Evolutionary conservation across 768 basidiomycete species (phyloP), one percentile per base, ranked within the genome.

Genomic region (Tubosaeta brunneosetosa): DNA sequence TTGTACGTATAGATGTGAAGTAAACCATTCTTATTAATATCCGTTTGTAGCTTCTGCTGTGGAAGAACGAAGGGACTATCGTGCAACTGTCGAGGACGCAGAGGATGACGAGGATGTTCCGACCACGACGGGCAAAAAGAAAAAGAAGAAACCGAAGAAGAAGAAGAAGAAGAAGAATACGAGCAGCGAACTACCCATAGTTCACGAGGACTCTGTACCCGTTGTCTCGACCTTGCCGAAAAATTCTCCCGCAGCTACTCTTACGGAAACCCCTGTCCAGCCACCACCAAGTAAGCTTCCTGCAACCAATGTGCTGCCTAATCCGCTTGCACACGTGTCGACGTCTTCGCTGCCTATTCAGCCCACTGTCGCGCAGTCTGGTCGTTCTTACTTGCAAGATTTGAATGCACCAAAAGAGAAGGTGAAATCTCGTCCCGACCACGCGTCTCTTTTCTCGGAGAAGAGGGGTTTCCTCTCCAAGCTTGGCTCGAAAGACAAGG

Each of bases 101-200:
- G 85, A 86, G 46, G 89, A 88, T 45, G 86, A 86, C 62, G 85
- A 77, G 4, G 69, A 66, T 1, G 49, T 61, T 27, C 44, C 64
- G 0, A 60, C 71, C 2, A 44, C 67, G 1, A 69, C 74, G 2
- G 62, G 56, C n/a, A 71, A 72, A 43, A 88, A 88, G 74, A 88
- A 86, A 66, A 86, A 88, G 68, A 64, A 58, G 34, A 57, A 55
- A 16, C 85, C 85, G 66, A 86, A 85, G 70, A 88, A 86, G 59
- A 88, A 85, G 73, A 88, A 85, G 73, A 90, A 88, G 66, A 88
- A 85, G 69, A 83, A 80, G 66, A 79, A 58, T 44, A 52, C 7
- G 12, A 38, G 33, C 2, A 53, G 48, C 29, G 57, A 62, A 25
- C 22, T 58, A 19, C 55, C 59, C 10, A 62, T 64, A 7, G 59